These are phyloP conservation scores for Dentipellis fragilis DNA, from an alignment of 768 basidiomycete genomes.

Conservation along the genomic window DNA sequence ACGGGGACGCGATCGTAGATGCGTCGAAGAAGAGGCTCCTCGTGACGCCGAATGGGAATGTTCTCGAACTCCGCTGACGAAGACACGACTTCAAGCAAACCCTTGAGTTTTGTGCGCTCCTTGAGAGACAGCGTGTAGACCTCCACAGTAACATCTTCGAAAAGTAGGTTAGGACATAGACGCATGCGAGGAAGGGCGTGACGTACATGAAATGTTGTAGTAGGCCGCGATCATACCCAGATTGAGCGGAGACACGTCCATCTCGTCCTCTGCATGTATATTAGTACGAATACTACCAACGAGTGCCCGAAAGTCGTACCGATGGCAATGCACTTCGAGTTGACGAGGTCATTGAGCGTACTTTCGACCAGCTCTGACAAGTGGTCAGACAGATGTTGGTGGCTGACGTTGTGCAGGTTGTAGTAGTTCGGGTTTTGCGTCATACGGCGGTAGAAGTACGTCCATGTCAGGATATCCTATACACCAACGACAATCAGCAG, in stretches of 20 bases:
- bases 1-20: slow-evolving; percentile 97
- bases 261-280: slow-evolving; percentile 64
- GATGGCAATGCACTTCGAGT: slow-evolving; percentile 91
- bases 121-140: slow-evolving; percentile 93
- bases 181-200: not conserved
- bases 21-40: slow-evolving; percentile 72
- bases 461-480: slow-evolving; percentile 96
- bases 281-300: not conserved
- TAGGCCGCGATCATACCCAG: slow-evolving; percentile 98
- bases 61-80: slow-evolving; percentile 94
- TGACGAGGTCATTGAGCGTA: slow-evolving; percentile 83
- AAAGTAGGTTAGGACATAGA: slow-evolving; percentile 9
- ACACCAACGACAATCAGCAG: not conserved
- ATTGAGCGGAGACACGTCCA: slow-evolving; percentile 87
- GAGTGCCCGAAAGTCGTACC: slow-evolving; percentile 31
- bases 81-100: slow-evolving; percentile 91
- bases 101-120: slow-evolving; percentile 94
- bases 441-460: slow-evolving; percentile 95
- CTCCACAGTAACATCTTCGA: slow-evolving; percentile 86
- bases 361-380: slow-evolving; percentile 93
- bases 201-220: slow-evolving; percentile 85
- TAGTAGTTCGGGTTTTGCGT: slow-evolving; percentile 97
- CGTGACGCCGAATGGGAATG: slow-evolving; percentile 92
- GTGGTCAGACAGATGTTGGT: slow-evolving; percentile 92
- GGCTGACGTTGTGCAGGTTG: slow-evolving; percentile 89